Base-by-base conservation (phyloP, 495 filamentous ascomycete genomes). In the Lentithecium fluviatile region DNA sequence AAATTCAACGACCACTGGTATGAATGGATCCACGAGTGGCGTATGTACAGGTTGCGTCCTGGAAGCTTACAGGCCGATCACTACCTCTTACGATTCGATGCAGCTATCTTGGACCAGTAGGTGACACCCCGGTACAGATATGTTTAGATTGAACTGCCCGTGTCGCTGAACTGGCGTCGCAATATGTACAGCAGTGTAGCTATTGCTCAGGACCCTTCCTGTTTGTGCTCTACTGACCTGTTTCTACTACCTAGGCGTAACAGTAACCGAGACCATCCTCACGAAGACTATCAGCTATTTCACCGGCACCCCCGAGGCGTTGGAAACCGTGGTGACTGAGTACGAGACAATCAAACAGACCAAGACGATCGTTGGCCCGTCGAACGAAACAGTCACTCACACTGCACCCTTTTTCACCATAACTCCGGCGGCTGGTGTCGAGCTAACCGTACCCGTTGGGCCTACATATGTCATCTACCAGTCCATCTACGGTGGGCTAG, bases 11-110 rank as follows among this genome's bases (percentile, higher is more conserved):
- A 32, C 25, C 0, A 21, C 42, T 12, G 36, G 47, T 13, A 38
- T 45, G 47, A 66, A 51, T 36, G 37, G 37, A 12, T 37, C 63
- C 12, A 56, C 45, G 26, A 10, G 24, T 52, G 24, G 57, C 25
- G 42, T 26, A 45, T 67, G 65, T 42, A 60, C 59, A 15, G 65
- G 65, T 17, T 67, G 65, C 40, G 56, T 64, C 3, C 56, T 67
- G 1, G 59, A 63, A 34, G 65, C 65, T 6, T 47, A 42, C 12
- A 24, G 36, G 12, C 65, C 60, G 2, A 40, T 40, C 29, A 67
- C 65, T 3, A 45, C 51, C n/a, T 54, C 12, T 32, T 56, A 32
- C 45, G n/a, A 24, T 20, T 13, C 48, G 20, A 45, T n/a, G 11
- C 20, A 49, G n/a, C 1, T n/a, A 36, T 40, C 32, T 26, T 29